A percentile compares a stretch with the other conserved stretches of the same genome.
Conservation (phyloP, 441 rosid genomes). For the Macaranga tanarius region DNA sequence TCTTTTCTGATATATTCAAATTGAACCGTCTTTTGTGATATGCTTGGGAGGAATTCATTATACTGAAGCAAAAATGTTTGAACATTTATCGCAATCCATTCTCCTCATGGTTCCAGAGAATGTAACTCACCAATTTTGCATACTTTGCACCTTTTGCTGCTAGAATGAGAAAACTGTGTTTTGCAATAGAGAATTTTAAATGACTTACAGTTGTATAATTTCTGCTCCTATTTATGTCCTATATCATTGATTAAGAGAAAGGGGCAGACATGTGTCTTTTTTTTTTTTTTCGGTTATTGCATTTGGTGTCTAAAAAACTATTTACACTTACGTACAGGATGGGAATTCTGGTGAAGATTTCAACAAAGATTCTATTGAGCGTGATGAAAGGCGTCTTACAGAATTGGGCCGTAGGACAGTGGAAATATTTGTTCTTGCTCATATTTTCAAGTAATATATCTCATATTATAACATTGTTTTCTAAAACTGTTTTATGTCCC, state of each 20-base stretch:
- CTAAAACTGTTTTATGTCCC: background rate
- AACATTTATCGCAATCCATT: background rate
- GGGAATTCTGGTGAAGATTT: slow-evolving; percentile 78
- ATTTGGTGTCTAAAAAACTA: slow-evolving; percentile 10
- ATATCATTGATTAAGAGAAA: background rate
- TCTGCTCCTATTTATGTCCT: background rate
- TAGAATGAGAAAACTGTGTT: background rate
- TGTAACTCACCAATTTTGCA: background rate
- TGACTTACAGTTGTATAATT: background rate
- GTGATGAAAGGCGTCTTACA: slow-evolving; percentile 89
- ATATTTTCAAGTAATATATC: slow-evolving; percentile 74
- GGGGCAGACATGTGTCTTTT: background rate
- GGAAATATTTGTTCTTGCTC: slow-evolving; percentile 88
- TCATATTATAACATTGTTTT: background rate
- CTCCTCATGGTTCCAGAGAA: background rate
- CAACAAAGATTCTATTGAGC: slow-evolving; percentile 71
- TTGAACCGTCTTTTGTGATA: background rate
- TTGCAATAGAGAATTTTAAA: background rate
- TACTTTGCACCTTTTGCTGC: background rate
- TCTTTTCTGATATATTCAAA: background rate
- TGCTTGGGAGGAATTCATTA: background rate
- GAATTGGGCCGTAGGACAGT: slow-evolving; percentile 91
- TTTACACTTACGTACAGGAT: slow-evolving; percentile 49
- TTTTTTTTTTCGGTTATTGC: background rate
- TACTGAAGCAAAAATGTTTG: background rate